Evolutionary conservation across 805 yeast genomes (phyloP).

Genomic region (Candida takata): DNA sequence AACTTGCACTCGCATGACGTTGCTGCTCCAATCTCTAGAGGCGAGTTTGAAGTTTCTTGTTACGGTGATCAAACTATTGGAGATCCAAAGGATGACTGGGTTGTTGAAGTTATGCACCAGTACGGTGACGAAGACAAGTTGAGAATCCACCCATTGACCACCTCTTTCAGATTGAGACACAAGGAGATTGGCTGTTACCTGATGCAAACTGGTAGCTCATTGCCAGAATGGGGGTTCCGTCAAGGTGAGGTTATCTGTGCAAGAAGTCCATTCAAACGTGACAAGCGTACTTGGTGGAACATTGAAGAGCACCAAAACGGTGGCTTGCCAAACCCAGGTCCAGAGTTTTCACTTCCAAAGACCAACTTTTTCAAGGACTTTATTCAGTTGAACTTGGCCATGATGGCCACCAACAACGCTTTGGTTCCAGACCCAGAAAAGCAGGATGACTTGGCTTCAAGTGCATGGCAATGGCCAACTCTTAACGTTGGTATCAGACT

Average conservation of each 20-base stretch:
- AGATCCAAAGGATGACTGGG: constrained; percentile 73
- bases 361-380: constrained; percentile 75
- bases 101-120: constrained; percentile 61
- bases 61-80: constrained; percentile 63
- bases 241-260: constrained; percentile 93
- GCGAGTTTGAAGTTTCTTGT: constrained; percentile 74
- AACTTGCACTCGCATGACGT: constrained; percentile 70
- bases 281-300: constrained; percentile 87
- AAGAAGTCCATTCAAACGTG: constrained; percentile 59
- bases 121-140: constrained; percentile 43
- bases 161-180: constrained; percentile 73
- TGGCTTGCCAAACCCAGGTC: constrained; percentile 52
- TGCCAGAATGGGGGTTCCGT: constrained; percentile 97
- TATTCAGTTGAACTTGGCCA: constrained; percentile 67
- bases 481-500: constrained; percentile 67
- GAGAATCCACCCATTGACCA: constrained; percentile 70
- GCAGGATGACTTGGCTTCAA: constrained; percentile 61
- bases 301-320: constrained; percentile 63
- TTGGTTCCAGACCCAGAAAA: constrained; percentile 72
- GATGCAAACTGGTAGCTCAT: constrained; percentile 70
- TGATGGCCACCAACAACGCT: constrained; percentile 85
- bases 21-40: constrained; percentile 55
- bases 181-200: constrained; percentile 71
- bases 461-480: constrained; percentile 90
- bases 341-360: constrained; percentile 59